A percentile compares a stretch with the other conserved stretches of the same genome.
These are phyloP conservation scores for Aspergillus coremiiformis DNA, from an alignment of 495 filamentous ascomycete genomes.

Conservation along the genomic window DNA sequence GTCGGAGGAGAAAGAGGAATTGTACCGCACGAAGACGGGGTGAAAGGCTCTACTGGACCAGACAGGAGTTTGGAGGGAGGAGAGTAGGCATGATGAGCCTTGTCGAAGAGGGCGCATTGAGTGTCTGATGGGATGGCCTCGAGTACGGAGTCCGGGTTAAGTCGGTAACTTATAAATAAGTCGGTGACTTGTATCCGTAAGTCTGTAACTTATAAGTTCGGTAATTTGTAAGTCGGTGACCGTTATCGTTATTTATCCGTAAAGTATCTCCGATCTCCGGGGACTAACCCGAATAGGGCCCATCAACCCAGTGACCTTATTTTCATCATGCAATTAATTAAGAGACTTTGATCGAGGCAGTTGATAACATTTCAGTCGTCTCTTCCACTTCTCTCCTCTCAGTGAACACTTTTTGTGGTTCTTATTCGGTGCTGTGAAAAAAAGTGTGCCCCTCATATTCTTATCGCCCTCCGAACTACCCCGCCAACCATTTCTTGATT, in stretches of 20 bases:
- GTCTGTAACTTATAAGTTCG: too few species aligned
- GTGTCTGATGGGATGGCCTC: too few species aligned
- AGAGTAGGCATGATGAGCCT: constrained; percentile 26
- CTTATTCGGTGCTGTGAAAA: not conserved
- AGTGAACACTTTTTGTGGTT: not conserved
- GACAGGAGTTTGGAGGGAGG: not conserved
- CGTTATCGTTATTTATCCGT: not conserved
- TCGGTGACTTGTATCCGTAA: too few species aligned
- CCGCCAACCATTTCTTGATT: not conserved
- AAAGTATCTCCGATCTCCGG: constrained; percentile 16
- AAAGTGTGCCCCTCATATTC: not conserved
- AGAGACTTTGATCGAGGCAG: too few species aligned
- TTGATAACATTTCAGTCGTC: not conserved
- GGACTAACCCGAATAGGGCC: constrained; percentile 9
- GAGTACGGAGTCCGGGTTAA: too few species aligned
- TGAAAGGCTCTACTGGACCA: constrained; percentile 5
- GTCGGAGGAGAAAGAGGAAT: constrained; percentile 29
- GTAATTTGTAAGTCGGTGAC: not conserved
- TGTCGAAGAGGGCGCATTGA: constrained; percentile 20
- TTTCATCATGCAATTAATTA: not conserved
- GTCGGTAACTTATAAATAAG: too few species aligned
- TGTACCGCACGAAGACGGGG: constrained; percentile 19
- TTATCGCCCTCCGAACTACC: too few species aligned
- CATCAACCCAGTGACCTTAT: not conserved
- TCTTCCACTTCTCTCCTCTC: not conserved